These are phyloP conservation scores for Didymellaceae sp. DNA, from an alignment of 2,329 filamentous ascomycete genomes.

Conservation along the genomic window DNA sequence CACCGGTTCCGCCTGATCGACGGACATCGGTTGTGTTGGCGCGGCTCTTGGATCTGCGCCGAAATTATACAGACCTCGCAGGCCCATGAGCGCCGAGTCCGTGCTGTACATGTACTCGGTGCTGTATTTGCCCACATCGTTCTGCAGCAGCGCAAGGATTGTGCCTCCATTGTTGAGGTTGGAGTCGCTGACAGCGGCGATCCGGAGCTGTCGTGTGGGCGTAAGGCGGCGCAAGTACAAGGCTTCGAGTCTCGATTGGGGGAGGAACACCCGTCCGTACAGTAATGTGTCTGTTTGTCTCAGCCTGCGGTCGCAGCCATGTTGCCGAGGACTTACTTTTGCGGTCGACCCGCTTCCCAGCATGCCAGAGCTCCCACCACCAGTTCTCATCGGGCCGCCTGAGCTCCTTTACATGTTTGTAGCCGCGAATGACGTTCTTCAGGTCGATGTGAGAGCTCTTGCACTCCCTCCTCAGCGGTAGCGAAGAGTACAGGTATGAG, in stretches of 20 bases:
- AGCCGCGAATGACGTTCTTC: slow-evolving; percentile 79
- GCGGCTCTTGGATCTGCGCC: slow-evolving; percentile 68
- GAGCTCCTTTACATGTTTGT: slow-evolving; percentile 76
- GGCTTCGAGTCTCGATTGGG: slow-evolving; percentile 84
- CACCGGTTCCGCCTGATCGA: slow-evolving; percentile 58
- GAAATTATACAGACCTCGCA: slow-evolving; percentile 94
- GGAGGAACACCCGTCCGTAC: slow-evolving; percentile 81
- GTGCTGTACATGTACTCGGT: slow-evolving; percentile 91
- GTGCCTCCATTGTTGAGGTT: slow-evolving; percentile 77
- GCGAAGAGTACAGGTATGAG: slow-evolving; percentile 92
- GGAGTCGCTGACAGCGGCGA: slow-evolving; percentile 78
- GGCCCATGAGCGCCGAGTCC: slow-evolving; percentile 85
- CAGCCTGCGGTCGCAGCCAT: slow-evolving; percentile 19
- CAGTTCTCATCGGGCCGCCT: slow-evolving; percentile 57
- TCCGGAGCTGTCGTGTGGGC: slow-evolving; percentile 77
- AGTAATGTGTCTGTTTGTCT: slow-evolving; percentile 63
- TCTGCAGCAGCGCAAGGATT: slow-evolving; percentile 74
- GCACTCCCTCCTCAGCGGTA: slow-evolving; percentile 72
- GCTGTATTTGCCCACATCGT: slow-evolving; percentile 85
- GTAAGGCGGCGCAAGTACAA: slow-evolving; percentile 80
- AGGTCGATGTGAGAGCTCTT: slow-evolving; percentile 79
- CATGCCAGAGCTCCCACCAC: slow-evolving; percentile 63
- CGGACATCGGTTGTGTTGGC: slow-evolving; percentile 30
- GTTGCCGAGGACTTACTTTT: slow-evolving; percentile 47
- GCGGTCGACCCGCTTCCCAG: slow-evolving; percentile 57